Evolutionary conservation across 345 rosid genomes (phyloP), one percentile per base, ranked within the genome.

Genomic region (Populus euphratica): DNA sequence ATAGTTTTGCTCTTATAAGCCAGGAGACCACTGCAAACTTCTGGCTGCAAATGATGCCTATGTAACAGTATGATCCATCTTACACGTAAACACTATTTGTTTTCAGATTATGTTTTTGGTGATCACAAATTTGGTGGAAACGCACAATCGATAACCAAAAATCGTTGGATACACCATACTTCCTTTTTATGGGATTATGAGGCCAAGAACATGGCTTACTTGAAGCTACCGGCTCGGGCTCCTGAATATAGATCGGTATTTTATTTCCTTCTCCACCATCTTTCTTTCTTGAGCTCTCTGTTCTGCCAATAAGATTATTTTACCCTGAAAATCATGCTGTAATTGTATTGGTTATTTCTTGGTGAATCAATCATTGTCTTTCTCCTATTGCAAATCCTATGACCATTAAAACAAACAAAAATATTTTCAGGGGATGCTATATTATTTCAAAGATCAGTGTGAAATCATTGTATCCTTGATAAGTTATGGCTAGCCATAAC

Each of bases 151-250:
- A 91, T 94, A 56, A 90, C 85, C 11, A 93, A 83, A 85, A 86
- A 62, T 73, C 83, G 94, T 52, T 93, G 96, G 97, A 85, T 91
- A 76, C 97, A 92, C 80, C 98, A 94, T 79, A 93, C 97, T 5
- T 94, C 98, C 8, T 93, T 91, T 75, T 52, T 93, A 47, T 94
- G 95, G 97, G 97, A 94, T 78, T 94, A 87, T 50, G 80, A 85
- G 65, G 86, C 69, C 39, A 77, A 77, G 70, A 93, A 90, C 85
- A 93, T 92, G 97, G 82, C 90, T 73, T 94, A 93, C 86, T 86
- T 93, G 85, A 92, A 87, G 81, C 85, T 82, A 10, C 97, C 97
- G 78, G 77, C 84, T 2, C 86, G 82, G 72, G 92, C 87, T 74
- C 97, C 96, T 14, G 82, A 86, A 52, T 93, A 93, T 70, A 86